Percentiles rank a stretch among this genome's conserved stretches.
Evolutionary conservation across 2,329 filamentous ascomycete species (phyloP).

Genomic region (Clonostachys sp.): DNA sequence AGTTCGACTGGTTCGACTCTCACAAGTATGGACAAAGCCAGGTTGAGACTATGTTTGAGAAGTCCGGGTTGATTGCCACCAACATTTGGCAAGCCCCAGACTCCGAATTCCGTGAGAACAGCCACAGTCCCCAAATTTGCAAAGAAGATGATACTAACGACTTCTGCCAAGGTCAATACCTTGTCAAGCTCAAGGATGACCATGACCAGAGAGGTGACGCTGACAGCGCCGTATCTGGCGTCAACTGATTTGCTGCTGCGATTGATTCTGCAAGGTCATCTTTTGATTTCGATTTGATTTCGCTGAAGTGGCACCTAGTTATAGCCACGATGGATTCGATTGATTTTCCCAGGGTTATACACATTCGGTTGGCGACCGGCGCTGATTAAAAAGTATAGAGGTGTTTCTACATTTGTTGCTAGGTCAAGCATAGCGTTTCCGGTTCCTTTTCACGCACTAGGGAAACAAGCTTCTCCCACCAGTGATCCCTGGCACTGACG

Average conservation of each 20-base stretch:
- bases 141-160: not conserved
- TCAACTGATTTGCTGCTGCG: constrained; percentile 1
- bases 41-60: constrained; percentile 30
- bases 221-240: constrained; percentile 29
- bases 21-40: constrained; percentile 31
- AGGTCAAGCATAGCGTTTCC: constrained; percentile 32
- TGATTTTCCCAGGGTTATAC: not conserved
- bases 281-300: too few relatives aligned
- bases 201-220: constrained; percentile 23
- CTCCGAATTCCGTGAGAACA: constrained; percentile 31
- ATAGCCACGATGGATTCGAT: not conserved
- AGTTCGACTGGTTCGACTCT: constrained; percentile 37
- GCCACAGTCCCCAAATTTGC: not conserved
- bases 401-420: constrained; percentile 6
- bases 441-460: constrained; percentile 20
- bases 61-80: constrained; percentile 27
- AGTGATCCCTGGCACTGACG: constrained; percentile 22
- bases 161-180: constrained; percentile 24
- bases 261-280: not conserved
- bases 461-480: constrained; percentile 33
- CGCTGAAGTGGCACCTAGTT: too few relatives aligned
- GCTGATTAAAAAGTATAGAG: not conserved
- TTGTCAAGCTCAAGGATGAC: constrained; percentile 21
- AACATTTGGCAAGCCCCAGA: constrained; percentile 26
- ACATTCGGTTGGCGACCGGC: not conserved